Evolutionary conservation across 2,329 filamentous ascomycete genomes (phyloP).

Genomic region (Fusarium keratoplasticum): DNA sequence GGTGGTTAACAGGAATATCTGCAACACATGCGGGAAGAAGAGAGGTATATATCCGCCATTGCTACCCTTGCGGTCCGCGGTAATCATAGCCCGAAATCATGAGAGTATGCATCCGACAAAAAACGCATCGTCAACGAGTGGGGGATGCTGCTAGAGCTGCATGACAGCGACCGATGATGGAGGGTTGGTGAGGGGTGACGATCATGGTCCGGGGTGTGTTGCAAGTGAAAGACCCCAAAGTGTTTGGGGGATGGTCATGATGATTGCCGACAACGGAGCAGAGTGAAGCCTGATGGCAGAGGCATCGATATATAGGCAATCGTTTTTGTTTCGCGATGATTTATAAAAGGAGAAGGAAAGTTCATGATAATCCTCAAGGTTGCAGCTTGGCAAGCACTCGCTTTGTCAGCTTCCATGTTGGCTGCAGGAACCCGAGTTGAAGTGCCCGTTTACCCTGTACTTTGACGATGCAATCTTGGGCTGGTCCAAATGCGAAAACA

Average conservation of each 20-base stretch:
- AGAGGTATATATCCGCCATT: constrained; percentile 13
- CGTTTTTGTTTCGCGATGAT: neutral
- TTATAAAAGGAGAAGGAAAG: neutral
- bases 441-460: constrained; percentile 22
- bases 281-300: neutral
- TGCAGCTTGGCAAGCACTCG: neutral
- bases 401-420: constrained; percentile 6
- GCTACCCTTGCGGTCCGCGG: constrained; percentile 13
- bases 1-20: neutral
- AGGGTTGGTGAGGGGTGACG: constrained; percentile 28
- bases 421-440: neutral
- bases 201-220: neutral
- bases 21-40: neutral
- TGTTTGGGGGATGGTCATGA: constrained; percentile 30
- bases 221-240: constrained; percentile 25
- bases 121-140: constrained; percentile 17
- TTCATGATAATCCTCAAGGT: neutral
- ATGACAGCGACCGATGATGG: constrained; percentile 24
- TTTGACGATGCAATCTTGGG: neutral
- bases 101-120: neutral
- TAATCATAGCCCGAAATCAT: constrained; percentile 23
- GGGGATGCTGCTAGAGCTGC: constrained; percentile 4
- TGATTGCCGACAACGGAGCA: constrained; percentile 5
- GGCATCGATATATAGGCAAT: neutral
- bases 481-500: neutral